A percentile compares a stretch with the other conserved stretches of the same genome.
Evolutionary conservation across 1,284 basidiomycete species (phyloP).

Genomic region (Rhodotorula sp.): DNA sequence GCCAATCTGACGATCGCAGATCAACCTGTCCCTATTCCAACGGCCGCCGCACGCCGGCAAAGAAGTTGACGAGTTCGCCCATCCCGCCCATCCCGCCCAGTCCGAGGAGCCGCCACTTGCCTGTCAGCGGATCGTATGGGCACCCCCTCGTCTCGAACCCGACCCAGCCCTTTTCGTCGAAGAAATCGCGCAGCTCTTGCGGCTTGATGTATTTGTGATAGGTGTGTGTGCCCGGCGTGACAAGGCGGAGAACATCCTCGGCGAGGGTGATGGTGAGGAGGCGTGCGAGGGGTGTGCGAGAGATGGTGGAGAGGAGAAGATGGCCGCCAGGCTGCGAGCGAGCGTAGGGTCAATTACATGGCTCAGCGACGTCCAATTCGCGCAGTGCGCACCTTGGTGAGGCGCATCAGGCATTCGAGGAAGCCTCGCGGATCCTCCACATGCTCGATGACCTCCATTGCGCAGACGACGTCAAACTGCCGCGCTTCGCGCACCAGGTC

Average conservation of each 20-base stretch:
- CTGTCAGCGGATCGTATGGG: constrained; percentile 39
- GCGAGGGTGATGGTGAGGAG: constrained; percentile 88
- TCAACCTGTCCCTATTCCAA: constrained; percentile 1
- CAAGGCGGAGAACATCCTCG: constrained; percentile 78
- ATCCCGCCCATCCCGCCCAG: constrained; percentile 24
- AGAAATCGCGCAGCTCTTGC: constrained; percentile 79
- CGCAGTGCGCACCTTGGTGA: constrained; percentile 70
- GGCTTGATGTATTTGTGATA: constrained; percentile 89
- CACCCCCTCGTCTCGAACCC: constrained; percentile 38
- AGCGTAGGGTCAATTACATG: neutral
- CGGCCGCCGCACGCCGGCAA: constrained; percentile 40
- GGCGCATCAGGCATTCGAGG: constrained; percentile 72
- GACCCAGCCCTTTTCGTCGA: constrained; percentile 57
- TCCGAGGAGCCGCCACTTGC: constrained; percentile 33
- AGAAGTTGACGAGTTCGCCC: constrained; percentile 40
- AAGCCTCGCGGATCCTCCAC: constrained; percentile 89
- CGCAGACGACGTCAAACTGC: constrained; percentile 88
- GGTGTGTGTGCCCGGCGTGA: constrained; percentile 88
- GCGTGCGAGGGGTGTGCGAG: constrained; percentile 86
- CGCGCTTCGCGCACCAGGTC: constrained; percentile 61
- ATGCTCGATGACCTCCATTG: constrained; percentile 98
- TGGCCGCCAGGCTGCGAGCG: constrained; percentile 85
- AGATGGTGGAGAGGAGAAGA: constrained; percentile 93
- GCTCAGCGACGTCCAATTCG: neutral
- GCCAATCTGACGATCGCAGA: neutral